Percentiles rank a stretch among this genome's conserved stretches.
Evolutionary conservation across 225 moss, liverwort and hornwort genomes (phyloP).

Genomic region (Antitrichia curtipendula): DNA sequence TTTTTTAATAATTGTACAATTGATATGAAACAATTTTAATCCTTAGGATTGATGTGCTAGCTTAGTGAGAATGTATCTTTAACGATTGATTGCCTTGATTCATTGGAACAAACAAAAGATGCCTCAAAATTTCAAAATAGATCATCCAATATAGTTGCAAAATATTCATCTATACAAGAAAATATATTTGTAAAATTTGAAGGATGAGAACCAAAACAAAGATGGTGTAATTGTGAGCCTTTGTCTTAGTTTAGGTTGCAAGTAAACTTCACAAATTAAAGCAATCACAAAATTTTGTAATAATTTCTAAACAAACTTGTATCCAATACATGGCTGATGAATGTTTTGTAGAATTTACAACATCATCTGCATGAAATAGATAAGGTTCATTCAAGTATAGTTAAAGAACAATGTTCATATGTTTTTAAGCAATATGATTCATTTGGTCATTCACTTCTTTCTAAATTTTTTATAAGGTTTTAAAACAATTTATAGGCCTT

Average conservation of each 20-base stretch:
- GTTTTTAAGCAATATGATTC: background rate
- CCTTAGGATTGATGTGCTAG: accelerated
- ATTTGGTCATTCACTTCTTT: too few relatives aligned
- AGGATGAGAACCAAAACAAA: accelerated
- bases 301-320: background rate
- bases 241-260: background rate
- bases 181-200: background rate
- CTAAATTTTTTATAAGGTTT: accelerated
- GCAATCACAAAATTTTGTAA: background rate
- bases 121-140: background rate
- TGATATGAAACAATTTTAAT: too few relatives aligned
- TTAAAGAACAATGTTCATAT: background rate
- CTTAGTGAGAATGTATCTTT: background rate
- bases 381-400: background rate
- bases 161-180: too few relatives aligned
- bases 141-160: background rate
- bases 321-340: background rate
- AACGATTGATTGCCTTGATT: background rate
- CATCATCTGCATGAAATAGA: background rate
- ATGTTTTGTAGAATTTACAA: background rate
- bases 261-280: background rate
- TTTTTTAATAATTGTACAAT: background rate
- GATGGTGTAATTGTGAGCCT: accelerated
- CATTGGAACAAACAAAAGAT: background rate
- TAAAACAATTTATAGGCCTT: too few relatives aligned